Evolutionary conservation across 768 basidiomycete genomes (phyloP).

Genomic region (Vararia minispora): DNA sequence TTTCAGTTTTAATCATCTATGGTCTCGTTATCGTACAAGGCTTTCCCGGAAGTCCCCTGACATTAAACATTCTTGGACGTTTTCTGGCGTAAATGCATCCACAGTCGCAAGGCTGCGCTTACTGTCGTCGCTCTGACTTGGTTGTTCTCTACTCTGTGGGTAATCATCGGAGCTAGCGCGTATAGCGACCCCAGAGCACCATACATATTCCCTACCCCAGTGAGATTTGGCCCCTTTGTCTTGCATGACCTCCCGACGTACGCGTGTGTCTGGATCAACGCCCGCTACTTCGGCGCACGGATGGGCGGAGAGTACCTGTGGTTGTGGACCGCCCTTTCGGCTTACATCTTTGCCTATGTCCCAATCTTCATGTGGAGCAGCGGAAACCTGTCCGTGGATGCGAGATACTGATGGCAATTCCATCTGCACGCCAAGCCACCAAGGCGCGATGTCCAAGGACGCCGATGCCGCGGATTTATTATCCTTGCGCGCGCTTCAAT

Average conservation of each 20-base stretch:
- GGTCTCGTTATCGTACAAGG: conserved; percentile 5
- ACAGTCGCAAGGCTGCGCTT: conserved; percentile 18
- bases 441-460: not conserved
- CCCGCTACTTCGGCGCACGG: conserved; percentile 19
- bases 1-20: not conserved
- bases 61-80: conserved; percentile 26
- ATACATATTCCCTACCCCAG: no score
- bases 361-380: conserved; percentile 27
- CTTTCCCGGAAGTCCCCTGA: conserved; percentile 2
- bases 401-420: conserved; percentile 25
- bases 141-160: conserved; percentile 22
- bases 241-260: conserved; percentile 17
- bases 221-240: not conserved
- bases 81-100: conserved; percentile 23
- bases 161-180: conserved; percentile 20
- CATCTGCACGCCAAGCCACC: conserved; percentile 6
- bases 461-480: conserved; percentile 5
- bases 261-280: conserved; percentile 37
- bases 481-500: conserved; percentile 19
- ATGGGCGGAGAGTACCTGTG: conserved; percentile 33
- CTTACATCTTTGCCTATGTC: conserved; percentile 24
- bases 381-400: conserved; percentile 23
- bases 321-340: conserved; percentile 30
- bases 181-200: no score
- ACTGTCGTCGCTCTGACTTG: conserved; percentile 1